These are phyloP conservation scores for Colletotrichum paranaense DNA, from an alignment of 2,329 filamentous ascomycete species.

Conservation along the genomic window DNA sequence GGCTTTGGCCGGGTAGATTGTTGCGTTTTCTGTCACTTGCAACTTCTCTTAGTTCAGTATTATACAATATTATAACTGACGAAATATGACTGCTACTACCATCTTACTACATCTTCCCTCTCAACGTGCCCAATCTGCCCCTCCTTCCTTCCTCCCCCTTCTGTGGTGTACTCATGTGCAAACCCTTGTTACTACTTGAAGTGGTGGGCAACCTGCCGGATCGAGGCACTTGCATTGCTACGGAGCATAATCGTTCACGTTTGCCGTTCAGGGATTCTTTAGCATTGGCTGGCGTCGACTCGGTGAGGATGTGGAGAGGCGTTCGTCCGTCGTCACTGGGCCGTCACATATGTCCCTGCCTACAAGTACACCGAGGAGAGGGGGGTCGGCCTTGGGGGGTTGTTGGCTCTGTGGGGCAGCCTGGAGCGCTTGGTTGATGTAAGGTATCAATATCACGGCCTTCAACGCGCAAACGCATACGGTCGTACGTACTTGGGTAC, in stretches of 20 bases:
- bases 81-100: constrained; percentile 1
- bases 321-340: constrained; percentile 12
- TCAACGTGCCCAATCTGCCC: neutral
- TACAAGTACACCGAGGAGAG: constrained; percentile 14
- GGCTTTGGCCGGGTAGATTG: neutral
- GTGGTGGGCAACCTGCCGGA: neutral
- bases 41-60: constrained; percentile 1
- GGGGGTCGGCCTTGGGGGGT: neutral
- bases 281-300: constrained; percentile 26
- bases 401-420: neutral
- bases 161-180: neutral
- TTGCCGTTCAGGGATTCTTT: neutral
- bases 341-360: constrained; percentile 17
- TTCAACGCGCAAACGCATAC: neutral
- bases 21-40: constrained; percentile 20
- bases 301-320: constrained; percentile 34
- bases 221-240: constrained; percentile 1
- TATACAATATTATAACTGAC: constrained; percentile 8
- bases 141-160: neutral
- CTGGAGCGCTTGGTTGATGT: neutral
- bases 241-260: neutral
- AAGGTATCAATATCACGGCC: neutral
- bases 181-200: neutral
- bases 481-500: neutral
- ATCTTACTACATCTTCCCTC: neutral